phyloP scores from a whole-genome alignment of 768 basidiomycete genomes.

The Boletus barrowsii region DNA sequence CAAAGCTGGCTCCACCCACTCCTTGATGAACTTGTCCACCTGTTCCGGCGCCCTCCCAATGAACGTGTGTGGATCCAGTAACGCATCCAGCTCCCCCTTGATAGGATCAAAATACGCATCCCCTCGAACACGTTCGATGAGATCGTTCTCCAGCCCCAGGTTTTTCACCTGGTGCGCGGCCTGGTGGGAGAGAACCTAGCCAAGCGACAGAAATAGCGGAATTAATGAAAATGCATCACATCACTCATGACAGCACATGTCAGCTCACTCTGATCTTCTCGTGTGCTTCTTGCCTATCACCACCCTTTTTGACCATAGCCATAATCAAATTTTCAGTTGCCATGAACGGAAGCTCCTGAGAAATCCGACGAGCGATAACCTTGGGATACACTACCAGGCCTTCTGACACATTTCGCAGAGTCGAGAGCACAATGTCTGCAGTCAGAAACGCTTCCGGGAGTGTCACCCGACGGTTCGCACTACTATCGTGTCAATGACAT shows the following conservation, averaged over 20 bases:
- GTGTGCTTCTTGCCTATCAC: conserved; percentile 95
- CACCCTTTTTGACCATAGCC: conserved; percentile 93
- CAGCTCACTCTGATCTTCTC: conserved; percentile 84
- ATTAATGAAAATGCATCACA: conserved; percentile 11
- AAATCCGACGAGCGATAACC: conserved; percentile 89
- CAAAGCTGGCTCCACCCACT: conserved; percentile 87
- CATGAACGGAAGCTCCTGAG: conserved; percentile 98
- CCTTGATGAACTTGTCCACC: conserved; percentile 81
- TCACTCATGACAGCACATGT: conserved; percentile 11
- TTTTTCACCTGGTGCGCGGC: conserved; percentile 94
- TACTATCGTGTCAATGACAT: conserved; percentile 29
- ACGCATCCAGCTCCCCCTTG: conserved; percentile 67
- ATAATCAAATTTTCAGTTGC: conserved; percentile 99
- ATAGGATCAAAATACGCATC: conserved; percentile 92
- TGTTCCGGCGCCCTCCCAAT: conserved; percentile 94
- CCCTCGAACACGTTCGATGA: conserved; percentile 79
- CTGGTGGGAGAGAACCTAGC: conserved; percentile 89
- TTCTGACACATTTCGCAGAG: conserved; percentile 94
- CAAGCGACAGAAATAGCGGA: not conserved
- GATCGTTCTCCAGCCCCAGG: conserved; percentile 91
- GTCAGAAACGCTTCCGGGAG: conserved; percentile 97
- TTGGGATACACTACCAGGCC: conserved; percentile 99
- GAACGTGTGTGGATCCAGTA: conserved; percentile 87
- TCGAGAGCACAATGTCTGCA: conserved; percentile 93
- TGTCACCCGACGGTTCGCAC: conserved; percentile 94